Conservation (phyloP, 139 green algal species). For the Gonium pectorale region DNA sequence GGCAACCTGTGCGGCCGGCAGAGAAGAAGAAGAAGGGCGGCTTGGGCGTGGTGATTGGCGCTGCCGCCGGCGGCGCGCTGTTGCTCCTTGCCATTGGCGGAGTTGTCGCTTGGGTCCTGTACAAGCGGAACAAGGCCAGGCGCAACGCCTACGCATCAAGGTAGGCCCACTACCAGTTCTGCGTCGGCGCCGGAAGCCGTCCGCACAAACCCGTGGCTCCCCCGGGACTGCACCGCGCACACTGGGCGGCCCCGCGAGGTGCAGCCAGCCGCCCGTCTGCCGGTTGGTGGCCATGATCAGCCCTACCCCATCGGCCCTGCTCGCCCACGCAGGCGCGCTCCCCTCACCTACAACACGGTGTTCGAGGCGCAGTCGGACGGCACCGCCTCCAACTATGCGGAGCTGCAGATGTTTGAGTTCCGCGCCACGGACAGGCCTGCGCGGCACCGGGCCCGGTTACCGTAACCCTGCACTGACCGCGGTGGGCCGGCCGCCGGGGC, state of each 20-base stretch:
- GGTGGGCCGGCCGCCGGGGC: no score
- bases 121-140: not conserved
- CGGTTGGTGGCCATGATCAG: no score
- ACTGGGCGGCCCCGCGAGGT: no score
- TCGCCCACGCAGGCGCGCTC: conserved; percentile 30
- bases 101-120: not conserved
- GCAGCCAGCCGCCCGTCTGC: no score
- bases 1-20: no score
- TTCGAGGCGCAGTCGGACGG: conserved; percentile 13
- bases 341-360: conserved; percentile 22
- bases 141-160: not conserved
- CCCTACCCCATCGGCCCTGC: no score
- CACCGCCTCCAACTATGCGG: conserved; percentile 33
- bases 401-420: conserved; percentile 47
- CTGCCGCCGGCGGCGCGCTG: not conserved
- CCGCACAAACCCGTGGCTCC: no score
- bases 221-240: no score
- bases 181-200: no score
- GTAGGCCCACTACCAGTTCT: no score
- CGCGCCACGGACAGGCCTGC: not conserved
- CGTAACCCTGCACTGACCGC: no score
- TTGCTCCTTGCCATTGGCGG: not conserved
- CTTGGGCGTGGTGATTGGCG: not conserved
- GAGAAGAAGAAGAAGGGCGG: not conserved
- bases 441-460: not conserved